Conservation (phyloP, 208 protist genomes). For the Leishmania turanica region DNA sequence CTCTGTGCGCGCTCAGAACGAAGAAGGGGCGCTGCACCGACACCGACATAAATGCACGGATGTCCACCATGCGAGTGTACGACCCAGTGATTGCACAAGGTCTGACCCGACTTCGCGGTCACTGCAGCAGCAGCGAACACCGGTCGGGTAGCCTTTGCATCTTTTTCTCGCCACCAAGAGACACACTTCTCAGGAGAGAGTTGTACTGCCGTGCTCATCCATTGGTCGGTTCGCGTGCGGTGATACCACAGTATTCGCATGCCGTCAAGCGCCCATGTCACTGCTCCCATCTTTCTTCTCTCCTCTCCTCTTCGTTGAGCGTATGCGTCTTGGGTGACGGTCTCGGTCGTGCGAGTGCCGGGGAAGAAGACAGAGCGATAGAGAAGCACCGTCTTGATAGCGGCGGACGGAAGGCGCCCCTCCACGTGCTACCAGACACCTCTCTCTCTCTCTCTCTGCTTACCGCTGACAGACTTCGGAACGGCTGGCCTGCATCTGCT, state of each 20-base stretch:
- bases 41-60: not conserved
- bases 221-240: too few species aligned
- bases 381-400: too few species aligned
- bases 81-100: not conserved
- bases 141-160: not conserved
- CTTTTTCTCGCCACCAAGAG: not conserved
- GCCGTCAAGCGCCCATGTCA: too few species aligned
- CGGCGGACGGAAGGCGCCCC: too few species aligned
- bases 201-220: not conserved
- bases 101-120: not conserved
- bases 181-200: not conserved
- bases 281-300: not conserved
- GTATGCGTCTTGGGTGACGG: not conserved
- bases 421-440: not conserved
- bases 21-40: not conserved
- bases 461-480: not conserved
- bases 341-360: not conserved
- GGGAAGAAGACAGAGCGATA: not conserved
- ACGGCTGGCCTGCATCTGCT: not conserved
- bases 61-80: not conserved
- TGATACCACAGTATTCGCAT: too few species aligned
- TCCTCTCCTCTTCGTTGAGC: not conserved
- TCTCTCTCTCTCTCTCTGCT: not conserved
- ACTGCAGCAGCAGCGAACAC: not conserved
- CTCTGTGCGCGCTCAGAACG: not conserved